Base-by-base conservation (phyloP, 495 filamentous ascomycete species). In the Chaetomium tenue region DNA sequence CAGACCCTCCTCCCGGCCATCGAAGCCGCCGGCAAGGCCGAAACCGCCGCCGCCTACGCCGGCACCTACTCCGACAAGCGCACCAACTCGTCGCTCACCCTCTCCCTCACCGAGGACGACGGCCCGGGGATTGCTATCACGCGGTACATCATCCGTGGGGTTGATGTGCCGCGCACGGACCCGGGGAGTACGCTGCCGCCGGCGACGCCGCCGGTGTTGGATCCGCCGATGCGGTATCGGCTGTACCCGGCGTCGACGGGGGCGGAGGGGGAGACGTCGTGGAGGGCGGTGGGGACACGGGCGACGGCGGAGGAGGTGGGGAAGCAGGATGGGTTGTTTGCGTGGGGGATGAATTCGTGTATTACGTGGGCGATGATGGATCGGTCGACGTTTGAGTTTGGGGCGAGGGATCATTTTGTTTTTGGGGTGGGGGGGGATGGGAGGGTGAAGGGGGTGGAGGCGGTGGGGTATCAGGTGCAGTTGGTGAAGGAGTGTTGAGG, bases 11-110 rank as follows among this genome's bases (percentile, higher is more conserved):
- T 85, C 9, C 79, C 81, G 0, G 78, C 75, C 1, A 67, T 84
- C 28, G 83, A 85, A 37, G 55, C 75, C 26, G 78, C 77, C 5
- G 77, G 80, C 26, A 79, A 75, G 46, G 67, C 73, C 33, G 75
- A 85, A 65, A 79, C 78, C 0, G 2, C 47, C 0, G 25, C 56
- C 6, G 46, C 61, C 7, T 82, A 80, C 50, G 73, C 66, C 2
- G 83, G 83, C 15, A 74, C 69, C 0, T 85, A 81, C 61, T 20
- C 50, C 0, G 69, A 76, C 60, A 59, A 50, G 8, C 16, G 55
- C 8, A 71, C 67, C 0, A 83, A 84, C 68, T 78, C 77, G 0
- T 76, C 75, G 3, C 63, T 86, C 7, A 76, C 69, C 0, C 70
- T 85, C 37, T 70, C 62, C 0, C 71, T 79, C 4, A 80, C 83